Percentiles rank a stretch among this genome's conserved stretches.
These are phyloP conservation scores for Pleurostoma richardsiae DNA, from an alignment of 2,329 filamentous ascomycete species.

Conservation along the genomic window DNA sequence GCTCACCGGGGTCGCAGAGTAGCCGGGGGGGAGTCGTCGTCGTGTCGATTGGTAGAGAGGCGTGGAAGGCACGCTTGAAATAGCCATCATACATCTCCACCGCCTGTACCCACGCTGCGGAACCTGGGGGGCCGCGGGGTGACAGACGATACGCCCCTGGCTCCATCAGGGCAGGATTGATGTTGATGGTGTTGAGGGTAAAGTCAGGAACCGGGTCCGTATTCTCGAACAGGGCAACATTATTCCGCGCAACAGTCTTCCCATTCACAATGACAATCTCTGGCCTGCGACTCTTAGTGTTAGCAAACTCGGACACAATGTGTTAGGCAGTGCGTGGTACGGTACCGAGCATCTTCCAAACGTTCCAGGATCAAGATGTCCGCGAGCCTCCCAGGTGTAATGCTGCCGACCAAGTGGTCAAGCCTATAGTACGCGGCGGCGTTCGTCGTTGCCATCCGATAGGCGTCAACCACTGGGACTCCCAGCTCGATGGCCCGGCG, in stretches of 20 bases:
- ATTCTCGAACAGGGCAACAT: conserved; percentile 13
- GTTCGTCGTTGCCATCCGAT: conserved; percentile 14
- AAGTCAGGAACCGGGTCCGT: conserved; percentile 11
- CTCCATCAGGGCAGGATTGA: conserved; percentile 4
- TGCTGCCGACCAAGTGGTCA: conserved; percentile 13
- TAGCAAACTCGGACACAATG: neutral
- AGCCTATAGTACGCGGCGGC: conserved; percentile 13
- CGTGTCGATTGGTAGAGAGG: conserved; percentile 4
- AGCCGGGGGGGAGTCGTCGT: neutral
- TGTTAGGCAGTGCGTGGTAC: no score
- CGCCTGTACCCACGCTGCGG: conserved; percentile 13
- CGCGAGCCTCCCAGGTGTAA: conserved; percentile 13
- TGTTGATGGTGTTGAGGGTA: conserved; percentile 11
- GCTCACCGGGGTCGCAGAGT: conserved; percentile 15
- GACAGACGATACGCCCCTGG: conserved; percentile 8
- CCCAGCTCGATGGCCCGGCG: conserved; percentile 12
- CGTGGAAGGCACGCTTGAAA: conserved; percentile 17
- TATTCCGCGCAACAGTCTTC: conserved; percentile 10
- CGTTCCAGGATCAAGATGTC: conserved; percentile 11
- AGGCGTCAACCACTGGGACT: conserved; percentile 8
- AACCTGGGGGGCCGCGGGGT: neutral
- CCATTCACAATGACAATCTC: conserved; percentile 14
- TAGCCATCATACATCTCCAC: conserved; percentile 19
- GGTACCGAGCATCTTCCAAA: conserved; percentile 9
- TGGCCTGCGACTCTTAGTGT: conserved; percentile 5